phyloP scores from a whole-genome alignment of 75 land plant species.

The Ceratopteris richardii region DNA sequence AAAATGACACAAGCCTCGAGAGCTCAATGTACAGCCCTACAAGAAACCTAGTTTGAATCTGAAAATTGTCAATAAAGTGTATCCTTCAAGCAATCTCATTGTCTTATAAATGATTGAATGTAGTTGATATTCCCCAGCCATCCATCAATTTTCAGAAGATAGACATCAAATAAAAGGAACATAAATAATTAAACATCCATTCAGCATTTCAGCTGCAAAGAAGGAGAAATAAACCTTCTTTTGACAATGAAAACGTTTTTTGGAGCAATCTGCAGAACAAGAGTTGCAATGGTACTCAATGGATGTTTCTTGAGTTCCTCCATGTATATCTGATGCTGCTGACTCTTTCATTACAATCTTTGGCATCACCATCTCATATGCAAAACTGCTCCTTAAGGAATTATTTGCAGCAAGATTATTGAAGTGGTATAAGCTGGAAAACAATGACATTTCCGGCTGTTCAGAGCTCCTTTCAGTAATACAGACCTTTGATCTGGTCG shows the following conservation, averaged over 20 bases:
- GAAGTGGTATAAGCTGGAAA: slow-evolving; percentile 69
- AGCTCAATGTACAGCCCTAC: too few relatives aligned
- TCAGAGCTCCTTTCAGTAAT: slow-evolving; percentile 11
- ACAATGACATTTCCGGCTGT: slow-evolving; percentile 15
- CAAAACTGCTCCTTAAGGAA: slow-evolving; percentile 12
- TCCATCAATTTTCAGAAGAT: too few relatives aligned
- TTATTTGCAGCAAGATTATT: slow-evolving; percentile 29
- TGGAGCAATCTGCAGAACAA: slow-evolving; percentile 86
- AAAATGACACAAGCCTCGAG: too few relatives aligned
- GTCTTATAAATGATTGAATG: too few relatives aligned
- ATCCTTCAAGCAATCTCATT: too few relatives aligned
- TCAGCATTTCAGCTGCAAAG: too few relatives aligned
- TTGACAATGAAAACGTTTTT: slow-evolving; percentile 91
- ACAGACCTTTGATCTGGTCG: slow-evolving; percentile 6
- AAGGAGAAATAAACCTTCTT: slow-evolving; percentile 58
- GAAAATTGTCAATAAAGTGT: too few relatives aligned
- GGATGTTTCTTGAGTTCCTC: slow-evolving; percentile 48
- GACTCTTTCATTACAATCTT: slow-evolving; percentile 42
- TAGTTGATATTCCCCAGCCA: too few relatives aligned
- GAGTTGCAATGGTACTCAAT: slow-evolving; percentile 98
- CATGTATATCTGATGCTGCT: slow-evolving; percentile 49
- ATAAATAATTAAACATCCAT: too few relatives aligned
- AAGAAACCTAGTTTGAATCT: too few relatives aligned
- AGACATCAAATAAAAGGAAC: too few relatives aligned
- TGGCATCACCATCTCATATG: slow-evolving; percentile 4